Percentiles rank a stretch among this genome's conserved stretches.
These are phyloP conservation scores for Solanum aculeatissimum DNA, from an alignment of 305 asterid species.

Conservation along the genomic window DNA sequence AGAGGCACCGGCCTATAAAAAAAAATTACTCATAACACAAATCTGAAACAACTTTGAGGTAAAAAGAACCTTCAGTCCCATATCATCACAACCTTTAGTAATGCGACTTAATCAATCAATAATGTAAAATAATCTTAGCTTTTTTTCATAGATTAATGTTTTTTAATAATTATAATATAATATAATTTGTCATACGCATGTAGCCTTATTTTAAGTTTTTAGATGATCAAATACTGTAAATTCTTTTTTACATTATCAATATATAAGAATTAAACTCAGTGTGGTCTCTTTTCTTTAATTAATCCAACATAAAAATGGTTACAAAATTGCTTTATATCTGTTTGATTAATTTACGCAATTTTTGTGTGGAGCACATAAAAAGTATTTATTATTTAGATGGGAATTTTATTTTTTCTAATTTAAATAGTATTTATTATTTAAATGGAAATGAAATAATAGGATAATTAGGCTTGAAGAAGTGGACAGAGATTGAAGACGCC, in stretches of 20 bases:
- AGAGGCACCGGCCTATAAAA: too few relatives aligned
- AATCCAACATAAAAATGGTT: not conserved
- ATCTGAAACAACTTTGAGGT: not conserved
- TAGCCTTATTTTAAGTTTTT: not conserved
- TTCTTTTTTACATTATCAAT: not conserved
- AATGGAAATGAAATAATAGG: not conserved
- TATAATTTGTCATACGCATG: not conserved
- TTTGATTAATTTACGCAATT: not conserved
- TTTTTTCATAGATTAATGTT: too few relatives aligned
- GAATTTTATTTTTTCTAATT: not conserved
- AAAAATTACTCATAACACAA: not conserved
- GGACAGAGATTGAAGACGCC: constrained; percentile 19
- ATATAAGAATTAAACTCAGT: not conserved
- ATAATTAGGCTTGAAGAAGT: not conserved
- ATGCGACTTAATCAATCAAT: too few relatives aligned
- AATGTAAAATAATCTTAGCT: too few relatives aligned
- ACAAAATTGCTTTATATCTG: not conserved
- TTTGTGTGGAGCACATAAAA: not conserved
- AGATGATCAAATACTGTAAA: not conserved
- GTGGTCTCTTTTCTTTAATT: not conserved
- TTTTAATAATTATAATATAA: too few relatives aligned
- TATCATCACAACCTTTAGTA: too few relatives aligned
- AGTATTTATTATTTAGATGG: not conserved
- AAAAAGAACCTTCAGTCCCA: not conserved
- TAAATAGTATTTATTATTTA: not conserved